Percentiles rank a stretch among this genome's conserved stretches.
phyloP scores from a whole-genome alignment of 2,329 filamentous ascomycete genomes.

The Penicillium sp. region DNA sequence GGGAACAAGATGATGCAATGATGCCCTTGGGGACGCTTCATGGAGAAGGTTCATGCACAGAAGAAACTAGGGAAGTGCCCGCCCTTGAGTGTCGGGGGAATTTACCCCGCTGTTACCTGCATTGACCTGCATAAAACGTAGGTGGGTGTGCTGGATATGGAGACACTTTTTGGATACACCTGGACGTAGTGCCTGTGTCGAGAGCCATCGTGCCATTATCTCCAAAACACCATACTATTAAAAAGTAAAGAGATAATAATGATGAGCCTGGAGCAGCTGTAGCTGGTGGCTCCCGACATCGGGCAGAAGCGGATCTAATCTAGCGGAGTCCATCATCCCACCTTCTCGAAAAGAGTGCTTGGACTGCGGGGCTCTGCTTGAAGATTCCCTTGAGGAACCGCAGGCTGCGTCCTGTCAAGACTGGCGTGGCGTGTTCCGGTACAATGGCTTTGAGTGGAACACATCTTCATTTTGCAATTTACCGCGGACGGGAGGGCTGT shows the following conservation, averaged over 20 bases:
- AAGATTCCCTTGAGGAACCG: slow-evolving; percentile 1
- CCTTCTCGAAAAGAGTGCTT: slow-evolving; percentile 11
- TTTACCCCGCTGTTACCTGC: slow-evolving; percentile 1
- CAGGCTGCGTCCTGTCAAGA: background rate
- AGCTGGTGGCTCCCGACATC: slow-evolving; percentile 27
- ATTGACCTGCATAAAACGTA: slow-evolving; percentile 7
- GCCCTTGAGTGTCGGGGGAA: background rate
- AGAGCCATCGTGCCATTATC: background rate
- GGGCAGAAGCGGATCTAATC: slow-evolving; percentile 31
- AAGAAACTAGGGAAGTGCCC: background rate
- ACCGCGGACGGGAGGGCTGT: background rate
- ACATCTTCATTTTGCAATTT: background rate
- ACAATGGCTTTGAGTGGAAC: slow-evolving; percentile 6
- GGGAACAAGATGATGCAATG: background rate
- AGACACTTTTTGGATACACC: background rate
- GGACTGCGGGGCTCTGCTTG: slow-evolving; percentile 12
- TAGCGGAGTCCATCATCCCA: slow-evolving; percentile 21
- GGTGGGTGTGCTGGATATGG: background rate
- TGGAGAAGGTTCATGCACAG: background rate
- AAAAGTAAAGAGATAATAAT: background rate
- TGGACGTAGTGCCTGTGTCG: background rate
- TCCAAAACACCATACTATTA: background rate
- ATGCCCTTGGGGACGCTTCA: background rate
- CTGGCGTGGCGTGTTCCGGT: slow-evolving; percentile 11
- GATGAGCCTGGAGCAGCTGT: background rate